These are phyloP conservation scores for Cairneyella variabilis DNA, from an alignment of 495 filamentous ascomycete species.

Conservation along the genomic window DNA sequence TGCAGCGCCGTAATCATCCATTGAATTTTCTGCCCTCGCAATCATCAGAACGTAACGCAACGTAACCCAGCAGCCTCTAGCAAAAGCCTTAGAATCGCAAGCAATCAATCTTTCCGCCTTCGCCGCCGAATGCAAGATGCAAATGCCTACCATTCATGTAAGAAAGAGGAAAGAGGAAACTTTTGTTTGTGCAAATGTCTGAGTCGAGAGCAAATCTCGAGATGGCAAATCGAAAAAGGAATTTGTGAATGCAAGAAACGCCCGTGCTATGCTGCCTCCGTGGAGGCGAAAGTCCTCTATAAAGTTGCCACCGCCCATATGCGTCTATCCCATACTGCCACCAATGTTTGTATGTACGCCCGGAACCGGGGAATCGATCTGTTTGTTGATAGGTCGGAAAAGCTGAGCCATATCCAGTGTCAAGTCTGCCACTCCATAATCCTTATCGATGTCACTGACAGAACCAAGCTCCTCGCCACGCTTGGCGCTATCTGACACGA, in stretches of 20 bases:
- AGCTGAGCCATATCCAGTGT: constrained; percentile 65
- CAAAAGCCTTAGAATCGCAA: too few relatives aligned
- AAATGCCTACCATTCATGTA: not conserved
- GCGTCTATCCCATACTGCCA: constrained; percentile 12
- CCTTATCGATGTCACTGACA: constrained; percentile 55
- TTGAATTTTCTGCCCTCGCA: too few relatives aligned
- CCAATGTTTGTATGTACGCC: constrained; percentile 23
- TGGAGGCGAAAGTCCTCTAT: constrained; percentile 16
- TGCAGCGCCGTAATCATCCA: too few relatives aligned
- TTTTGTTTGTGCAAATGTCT: not conserved
- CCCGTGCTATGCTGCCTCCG: constrained; percentile 15
- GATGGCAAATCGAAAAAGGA: not conserved
- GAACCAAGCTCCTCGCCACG: constrained; percentile 54
- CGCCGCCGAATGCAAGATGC: constrained; percentile 4
- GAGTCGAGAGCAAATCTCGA: not conserved
- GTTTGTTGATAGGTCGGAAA: constrained; percentile 47
- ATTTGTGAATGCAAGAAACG: constrained; percentile 13
- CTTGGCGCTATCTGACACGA: constrained; percentile 45
- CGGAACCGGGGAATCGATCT: constrained; percentile 23
- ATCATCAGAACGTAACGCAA: too few relatives aligned
- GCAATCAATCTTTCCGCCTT: too few relatives aligned
- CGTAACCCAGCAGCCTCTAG: too few relatives aligned
- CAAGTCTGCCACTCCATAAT: constrained; percentile 54
- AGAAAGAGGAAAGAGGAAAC: not conserved
- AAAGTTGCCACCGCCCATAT: constrained; percentile 6